Evolutionary conservation across 2,329 filamentous ascomycete genomes (phyloP).

Genomic region (Monosporascus sp.): DNA sequence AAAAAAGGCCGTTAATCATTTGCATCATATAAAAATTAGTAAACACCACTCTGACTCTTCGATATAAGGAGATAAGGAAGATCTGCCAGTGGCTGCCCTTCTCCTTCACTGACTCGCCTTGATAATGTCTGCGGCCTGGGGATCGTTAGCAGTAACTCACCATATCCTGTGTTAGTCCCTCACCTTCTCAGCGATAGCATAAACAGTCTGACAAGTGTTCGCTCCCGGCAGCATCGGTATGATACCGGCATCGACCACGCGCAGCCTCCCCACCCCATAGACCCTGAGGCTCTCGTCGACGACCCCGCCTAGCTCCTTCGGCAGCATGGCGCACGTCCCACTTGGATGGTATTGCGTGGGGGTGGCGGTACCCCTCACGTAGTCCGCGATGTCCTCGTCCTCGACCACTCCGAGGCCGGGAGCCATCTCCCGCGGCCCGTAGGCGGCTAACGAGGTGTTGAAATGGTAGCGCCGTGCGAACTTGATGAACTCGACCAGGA

Average conservation of each 20-base stretch:
- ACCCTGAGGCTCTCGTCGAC: conserved; percentile 38
- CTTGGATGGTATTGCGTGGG: conserved; percentile 34
- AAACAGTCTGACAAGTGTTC: conserved; percentile 45
- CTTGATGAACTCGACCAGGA: conserved; percentile 32
- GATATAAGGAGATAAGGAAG: too few relatives aligned
- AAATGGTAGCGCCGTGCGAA: conserved; percentile 32
- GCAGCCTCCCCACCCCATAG: conserved; percentile 38
- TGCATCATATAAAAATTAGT: too few relatives aligned
- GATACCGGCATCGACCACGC: conserved; percentile 42
- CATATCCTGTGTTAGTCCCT: background rate
- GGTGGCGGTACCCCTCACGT: conserved; percentile 14
- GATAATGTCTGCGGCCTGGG: conserved; percentile 14
- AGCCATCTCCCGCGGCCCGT: conserved; percentile 26
- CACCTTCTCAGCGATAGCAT: conserved; percentile 46
- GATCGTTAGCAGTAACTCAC: conserved; percentile 2
- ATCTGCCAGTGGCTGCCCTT: background rate
- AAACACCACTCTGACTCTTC: too few relatives aligned
- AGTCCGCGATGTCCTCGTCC: conserved; percentile 28
- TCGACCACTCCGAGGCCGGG: conserved; percentile 26
- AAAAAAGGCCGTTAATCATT: too few relatives aligned
- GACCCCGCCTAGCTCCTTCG: conserved; percentile 38
- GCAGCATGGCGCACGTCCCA: conserved; percentile 42
- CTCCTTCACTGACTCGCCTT: conserved; percentile 1
- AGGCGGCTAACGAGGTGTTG: conserved; percentile 30
- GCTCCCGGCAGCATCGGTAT: conserved; percentile 40